Evolutionary conservation across 129 eudicot genomes (phyloP), one percentile per base, ranked within the genome.

Genomic region (Centrapalus pauciflorus): DNA sequence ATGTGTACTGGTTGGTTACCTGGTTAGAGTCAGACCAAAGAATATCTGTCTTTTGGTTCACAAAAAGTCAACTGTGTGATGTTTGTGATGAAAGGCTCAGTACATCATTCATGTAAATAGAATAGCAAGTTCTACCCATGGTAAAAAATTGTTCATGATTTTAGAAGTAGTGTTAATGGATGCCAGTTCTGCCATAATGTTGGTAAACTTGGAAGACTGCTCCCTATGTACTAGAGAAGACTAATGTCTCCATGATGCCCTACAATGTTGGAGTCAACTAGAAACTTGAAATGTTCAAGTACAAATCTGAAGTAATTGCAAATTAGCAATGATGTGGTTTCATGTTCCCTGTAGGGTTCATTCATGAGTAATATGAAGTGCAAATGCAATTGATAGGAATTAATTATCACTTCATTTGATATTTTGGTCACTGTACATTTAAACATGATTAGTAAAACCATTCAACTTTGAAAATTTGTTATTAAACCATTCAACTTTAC

Each of bases 11-110:
- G 45, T 33, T 59, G 9, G 54, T 45, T 27, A 16, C 58, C 19
- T 12, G n/a, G 45, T 33, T 59, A 19, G 54, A 64, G 43, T 14
- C 58, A 28, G n/a, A 51, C 4, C 35, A 32, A 19, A 20, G 34
- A 4, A 3, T 32, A 7, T 34, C 20, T 34, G 12, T 59, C 10
- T 65, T 7, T 20, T 65, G 70, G 32, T 68, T 52, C 24, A 51
- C 52, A 25, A 68, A n/a, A 35, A 69, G 38, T 37, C 65, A 16
- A 55, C n/a, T 0, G 45, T 41, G 58, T 10, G 54, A 54, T 25
- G 29, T n/a, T 37, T 37, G 28, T 69, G 64, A 24, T 52, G 37
- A 52, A 35, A 67, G 35, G 51, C 51, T 67, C 29, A 23, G 37
- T 35, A 38, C 26, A 35, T 54, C 27, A 4, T 3, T 16, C 10